These are phyloP conservation scores for Aspergillus aculeatus DNA, from an alignment of 2,329 filamentous ascomycete genomes.

Conservation along the genomic window DNA sequence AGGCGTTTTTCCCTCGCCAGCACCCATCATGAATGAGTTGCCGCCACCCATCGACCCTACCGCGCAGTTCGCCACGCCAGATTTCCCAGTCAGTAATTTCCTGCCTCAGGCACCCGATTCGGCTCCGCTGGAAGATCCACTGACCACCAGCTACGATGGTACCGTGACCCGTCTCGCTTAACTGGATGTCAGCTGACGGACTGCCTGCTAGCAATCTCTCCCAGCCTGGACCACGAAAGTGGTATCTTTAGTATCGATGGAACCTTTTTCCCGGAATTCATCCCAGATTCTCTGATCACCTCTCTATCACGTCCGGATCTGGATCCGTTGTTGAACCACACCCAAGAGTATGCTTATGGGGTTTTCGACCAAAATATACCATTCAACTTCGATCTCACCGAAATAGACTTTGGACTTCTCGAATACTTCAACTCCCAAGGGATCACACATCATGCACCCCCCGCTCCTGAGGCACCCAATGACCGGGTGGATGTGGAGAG, in stretches of 20 bases:
- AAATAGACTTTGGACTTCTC: conserved; percentile 29
- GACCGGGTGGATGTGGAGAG: conserved; percentile 25
- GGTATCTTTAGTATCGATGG: conserved; percentile 30
- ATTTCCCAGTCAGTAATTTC: conserved; percentile 11
- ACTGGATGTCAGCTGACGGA: not conserved
- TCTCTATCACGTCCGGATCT: conserved; percentile 26
- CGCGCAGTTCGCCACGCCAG: conserved; percentile 15
- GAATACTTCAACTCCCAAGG: conserved; percentile 27
- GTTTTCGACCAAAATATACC: conserved; percentile 21
- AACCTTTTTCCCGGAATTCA: conserved; percentile 31
- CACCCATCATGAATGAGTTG: conserved; percentile 5
- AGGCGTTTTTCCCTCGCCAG: conserved; percentile 13
- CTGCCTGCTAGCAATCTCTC: conserved; percentile 16
- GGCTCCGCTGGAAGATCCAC: not conserved
- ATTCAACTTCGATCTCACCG: conserved; percentile 28
- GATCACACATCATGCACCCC: conserved; percentile 7
- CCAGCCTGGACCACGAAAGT: conserved; percentile 27
- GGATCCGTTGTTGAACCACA: conserved; percentile 19
- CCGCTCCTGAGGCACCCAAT: conserved; percentile 11
- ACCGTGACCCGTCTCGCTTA: not conserved
- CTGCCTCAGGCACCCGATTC: conserved; percentile 2
- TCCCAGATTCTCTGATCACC: conserved; percentile 28
- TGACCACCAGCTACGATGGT: conserved; percentile 19
- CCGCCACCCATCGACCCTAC: conserved; percentile 13
- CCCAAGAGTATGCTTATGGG: conserved; percentile 25